Percentiles rank a stretch among this genome's conserved stretches.
phyloP scores from a whole-genome alignment of 768 basidiomycete genomes.

The Rubroboletus pulcherrimus region DNA sequence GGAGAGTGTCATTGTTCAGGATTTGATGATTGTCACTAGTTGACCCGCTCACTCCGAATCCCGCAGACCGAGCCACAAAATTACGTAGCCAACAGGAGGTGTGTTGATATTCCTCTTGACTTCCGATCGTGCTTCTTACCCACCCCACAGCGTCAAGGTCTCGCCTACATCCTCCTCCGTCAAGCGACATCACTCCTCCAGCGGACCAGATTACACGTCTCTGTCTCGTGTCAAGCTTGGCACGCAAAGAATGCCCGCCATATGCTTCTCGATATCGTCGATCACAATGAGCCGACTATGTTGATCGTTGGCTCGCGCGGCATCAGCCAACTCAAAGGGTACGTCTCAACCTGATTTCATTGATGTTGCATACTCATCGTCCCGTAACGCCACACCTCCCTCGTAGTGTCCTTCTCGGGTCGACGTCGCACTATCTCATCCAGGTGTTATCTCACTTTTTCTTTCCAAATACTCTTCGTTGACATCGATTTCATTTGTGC shows the following conservation, averaged over 20 bases:
- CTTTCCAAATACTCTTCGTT: not conserved
- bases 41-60: slow-evolving; percentile 65
- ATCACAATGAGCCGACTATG: slow-evolving; percentile 84
- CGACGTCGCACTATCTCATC: slow-evolving; percentile 91
- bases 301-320: slow-evolving; percentile 95
- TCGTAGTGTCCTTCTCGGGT: slow-evolving; percentile 82
- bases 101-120: slow-evolving; percentile 13
- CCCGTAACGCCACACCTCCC: not conserved
- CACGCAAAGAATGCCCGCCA: slow-evolving; percentile 94
- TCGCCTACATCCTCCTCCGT: slow-evolving; percentile 83
- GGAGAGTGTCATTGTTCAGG: not conserved
- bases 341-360: slow-evolving; percentile 18
- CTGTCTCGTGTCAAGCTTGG: slow-evolving; percentile 89
- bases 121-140: slow-evolving; percentile 10
- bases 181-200: slow-evolving; percentile 89
- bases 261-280: slow-evolving; percentile 89
- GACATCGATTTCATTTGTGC: not conserved
- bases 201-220: slow-evolving; percentile 84
- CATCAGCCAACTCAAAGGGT: slow-evolving; percentile 84
- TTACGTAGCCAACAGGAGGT: slow-evolving; percentile 92
- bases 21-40: slow-evolving; percentile 37
- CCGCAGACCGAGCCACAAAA: slow-evolving; percentile 73
- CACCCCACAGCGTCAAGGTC: slow-evolving; percentile 68
- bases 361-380: not conserved
- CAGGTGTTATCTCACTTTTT: slow-evolving; percentile 44